Evolutionary conservation across 1,139 yeast species (phyloP).

Genomic region (Geotrichum australiense): DNA sequence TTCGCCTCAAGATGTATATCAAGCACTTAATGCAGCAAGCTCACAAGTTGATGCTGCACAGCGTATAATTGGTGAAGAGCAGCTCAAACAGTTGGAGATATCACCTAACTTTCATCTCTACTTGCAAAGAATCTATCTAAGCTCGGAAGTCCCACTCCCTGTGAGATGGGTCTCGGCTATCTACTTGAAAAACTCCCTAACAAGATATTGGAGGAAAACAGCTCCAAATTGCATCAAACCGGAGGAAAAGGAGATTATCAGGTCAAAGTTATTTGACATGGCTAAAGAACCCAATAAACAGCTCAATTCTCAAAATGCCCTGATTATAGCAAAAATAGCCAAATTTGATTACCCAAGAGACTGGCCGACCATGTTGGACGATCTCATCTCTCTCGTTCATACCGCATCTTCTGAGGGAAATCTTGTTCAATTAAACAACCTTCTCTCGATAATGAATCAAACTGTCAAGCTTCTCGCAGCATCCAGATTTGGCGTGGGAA

Average conservation of each 20-base stretch:
- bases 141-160: slow-evolving; percentile 51
- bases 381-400: slow-evolving; percentile 46
- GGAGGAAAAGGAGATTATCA: slow-evolving; percentile 65
- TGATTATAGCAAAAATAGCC: slow-evolving; percentile 68
- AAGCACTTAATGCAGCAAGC: slow-evolving; percentile 45
- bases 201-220: slow-evolving; percentile 72
- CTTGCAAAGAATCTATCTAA: slow-evolving; percentile 57
- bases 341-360: slow-evolving; percentile 79
- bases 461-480: slow-evolving; percentile 64
- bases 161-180: slow-evolving; percentile 83
- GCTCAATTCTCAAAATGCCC: slow-evolving; percentile 74
- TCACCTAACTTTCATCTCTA: slow-evolving; percentile 52
- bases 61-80: slow-evolving; percentile 61
- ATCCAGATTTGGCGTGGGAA: slow-evolving; percentile 75
- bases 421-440: slow-evolving; percentile 50
- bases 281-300: slow-evolving; percentile 68
- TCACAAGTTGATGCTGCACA: slow-evolving; percentile 41
- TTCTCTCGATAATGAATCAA: slow-evolving; percentile 64
- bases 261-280: slow-evolving; percentile 49
- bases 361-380: slow-evolving; percentile 77
- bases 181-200: slow-evolving; percentile 81
- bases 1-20: slow-evolving; percentile 10
- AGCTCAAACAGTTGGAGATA: slow-evolving; percentile 60
- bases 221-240: slow-evolving; percentile 46
- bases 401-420: slow-evolving; percentile 39